Evolutionary conservation across 768 basidiomycete genomes (phyloP).

Genomic region (Suillus decipiens): DNA sequence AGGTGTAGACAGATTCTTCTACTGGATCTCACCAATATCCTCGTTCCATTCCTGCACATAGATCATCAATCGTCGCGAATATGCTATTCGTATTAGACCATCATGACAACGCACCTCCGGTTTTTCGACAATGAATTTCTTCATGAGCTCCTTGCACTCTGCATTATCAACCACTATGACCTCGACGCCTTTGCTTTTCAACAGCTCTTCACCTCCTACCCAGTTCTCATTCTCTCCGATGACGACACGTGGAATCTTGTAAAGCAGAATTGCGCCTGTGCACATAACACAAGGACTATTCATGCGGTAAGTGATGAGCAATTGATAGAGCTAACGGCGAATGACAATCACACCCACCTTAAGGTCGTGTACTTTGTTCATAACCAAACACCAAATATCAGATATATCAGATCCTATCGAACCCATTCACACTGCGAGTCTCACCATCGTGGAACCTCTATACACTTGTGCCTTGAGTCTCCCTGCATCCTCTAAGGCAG

Average conservation of each 20-base stretch:
- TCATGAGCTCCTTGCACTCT: slow-evolving; percentile 57
- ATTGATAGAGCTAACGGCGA: background rate
- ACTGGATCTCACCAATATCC: slow-evolving; percentile 52
- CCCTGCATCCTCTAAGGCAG: slow-evolving; percentile 56
- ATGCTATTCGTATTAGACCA: slow-evolving; percentile 13
- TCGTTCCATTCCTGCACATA: slow-evolving; percentile 54
- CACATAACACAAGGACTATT: slow-evolving; percentile 67
- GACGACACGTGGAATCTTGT: slow-evolving; percentile 64
- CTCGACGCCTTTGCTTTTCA: slow-evolving; percentile 55
- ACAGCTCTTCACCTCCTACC: slow-evolving; percentile 53
- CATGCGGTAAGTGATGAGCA: background rate
- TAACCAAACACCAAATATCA: background rate
- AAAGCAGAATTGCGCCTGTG: slow-evolving; percentile 60
- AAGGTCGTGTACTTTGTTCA: slow-evolving; percentile 38
- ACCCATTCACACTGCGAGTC: slow-evolving; percentile 16
- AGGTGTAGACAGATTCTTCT: slow-evolving; percentile 5
- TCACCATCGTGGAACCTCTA: slow-evolving; percentile 49
- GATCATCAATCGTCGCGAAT: slow-evolving; percentile 12
- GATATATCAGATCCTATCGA: background rate
- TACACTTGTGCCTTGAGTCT: slow-evolving; percentile 47
- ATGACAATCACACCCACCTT: slow-evolving; percentile 30
- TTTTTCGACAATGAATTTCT: slow-evolving; percentile 52
- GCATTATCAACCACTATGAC: slow-evolving; percentile 48
- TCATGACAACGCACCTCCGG: slow-evolving; percentile 45
- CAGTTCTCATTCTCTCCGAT: slow-evolving; percentile 64